Evolutionary conservation across 106 monocot genomes (phyloP), one percentile per base, ranked within the genome.

Genomic region (Vanilla planifolia): DNA sequence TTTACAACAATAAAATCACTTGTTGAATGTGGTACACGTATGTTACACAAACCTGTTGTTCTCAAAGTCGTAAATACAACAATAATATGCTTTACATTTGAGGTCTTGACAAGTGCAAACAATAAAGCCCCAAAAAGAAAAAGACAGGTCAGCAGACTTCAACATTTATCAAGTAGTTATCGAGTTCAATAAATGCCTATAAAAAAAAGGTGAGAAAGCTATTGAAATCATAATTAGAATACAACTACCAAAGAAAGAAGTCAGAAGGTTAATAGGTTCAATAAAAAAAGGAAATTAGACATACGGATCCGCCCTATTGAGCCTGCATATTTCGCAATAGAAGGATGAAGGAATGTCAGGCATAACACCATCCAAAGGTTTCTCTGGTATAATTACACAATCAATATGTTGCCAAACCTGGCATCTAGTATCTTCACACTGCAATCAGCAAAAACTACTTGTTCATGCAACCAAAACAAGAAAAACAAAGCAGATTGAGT

Each of bases 281-380:
- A 43, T 17, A 58, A 63, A 70, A 8, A 67, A n/a, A 30, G 62
- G 16, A 24, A 21, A 64, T 24, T 32, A 65, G 26, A 88, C 92
- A 66, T 92, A 92, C 87, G 87, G 87, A 41, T 92, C 92, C 17
- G 92, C 92, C 66, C 73, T 78, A 56, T 61, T 84, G 67, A 92
- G 75, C 67, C 92, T 69, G 58, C 92, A 92, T 60, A 76, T 32
- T 67, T 92, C 92, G 61, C 92, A 92, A 71, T 81, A 92, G 68
- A 88, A 92, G 22, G 17, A 37, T 6, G 59, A 9, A 30, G 80
- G 84, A 51, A 80, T 23, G 55, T 80, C 80, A 55, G 88, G 73
- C 51, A 39, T 56, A 67, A 64, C 41, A 65, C 72, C 75, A 58
- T 84, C 87, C 20, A 63, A 35, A 47, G 76, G 61, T 63, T 85